These are phyloP conservation scores for Nakazawaea ishiwadae DNA, from an alignment of 805 yeast genomes.

Conservation along the genomic window DNA sequence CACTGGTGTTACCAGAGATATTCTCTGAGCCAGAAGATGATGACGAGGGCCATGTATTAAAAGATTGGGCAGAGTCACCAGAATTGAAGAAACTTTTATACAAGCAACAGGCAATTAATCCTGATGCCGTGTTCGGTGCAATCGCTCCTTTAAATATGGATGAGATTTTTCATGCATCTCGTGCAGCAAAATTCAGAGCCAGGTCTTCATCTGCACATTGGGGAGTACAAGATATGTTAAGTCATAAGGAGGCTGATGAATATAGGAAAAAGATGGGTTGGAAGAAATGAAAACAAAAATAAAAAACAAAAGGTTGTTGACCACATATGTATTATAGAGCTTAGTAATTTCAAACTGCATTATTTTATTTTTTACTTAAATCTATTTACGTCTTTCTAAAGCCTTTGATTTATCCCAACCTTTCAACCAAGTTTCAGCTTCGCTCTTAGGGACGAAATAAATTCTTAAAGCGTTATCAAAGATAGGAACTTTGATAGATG, in stretches of 20 bases:
- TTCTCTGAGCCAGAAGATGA: slow-evolving; percentile 52
- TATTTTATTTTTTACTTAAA: background rate
- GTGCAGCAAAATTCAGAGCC: slow-evolving; percentile 46
- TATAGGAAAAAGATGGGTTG: slow-evolving; percentile 46
- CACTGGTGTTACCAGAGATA: slow-evolving; percentile 35
- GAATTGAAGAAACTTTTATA: slow-evolving; percentile 40
- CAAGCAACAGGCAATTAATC: slow-evolving; percentile 52
- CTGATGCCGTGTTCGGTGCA: slow-evolving; percentile 69
- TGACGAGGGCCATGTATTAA: slow-evolving; percentile 41
- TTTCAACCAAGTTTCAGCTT: slow-evolving; percentile 59
- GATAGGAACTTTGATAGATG: slow-evolving; percentile 64
- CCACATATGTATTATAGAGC: background rate
- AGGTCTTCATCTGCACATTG: slow-evolving; percentile 50
- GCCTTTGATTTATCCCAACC: slow-evolving; percentile 63
- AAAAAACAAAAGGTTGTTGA: background rate
- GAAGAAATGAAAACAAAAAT: slow-evolving; percentile 5
- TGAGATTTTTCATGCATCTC: slow-evolving; percentile 52
- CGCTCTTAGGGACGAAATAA: slow-evolving; percentile 73
- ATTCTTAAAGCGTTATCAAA: slow-evolving; percentile 70
- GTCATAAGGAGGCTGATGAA: slow-evolving; percentile 40
- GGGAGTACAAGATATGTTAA: slow-evolving; percentile 41
- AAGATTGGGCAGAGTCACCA: slow-evolving; percentile 63
- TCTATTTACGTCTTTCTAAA: slow-evolving; percentile 36
- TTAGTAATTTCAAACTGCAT: too few relatives aligned
- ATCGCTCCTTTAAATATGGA: slow-evolving; percentile 65